phyloP scores from a whole-genome alignment of 805 yeast species.

The Sugiyamaella valdiviana region DNA sequence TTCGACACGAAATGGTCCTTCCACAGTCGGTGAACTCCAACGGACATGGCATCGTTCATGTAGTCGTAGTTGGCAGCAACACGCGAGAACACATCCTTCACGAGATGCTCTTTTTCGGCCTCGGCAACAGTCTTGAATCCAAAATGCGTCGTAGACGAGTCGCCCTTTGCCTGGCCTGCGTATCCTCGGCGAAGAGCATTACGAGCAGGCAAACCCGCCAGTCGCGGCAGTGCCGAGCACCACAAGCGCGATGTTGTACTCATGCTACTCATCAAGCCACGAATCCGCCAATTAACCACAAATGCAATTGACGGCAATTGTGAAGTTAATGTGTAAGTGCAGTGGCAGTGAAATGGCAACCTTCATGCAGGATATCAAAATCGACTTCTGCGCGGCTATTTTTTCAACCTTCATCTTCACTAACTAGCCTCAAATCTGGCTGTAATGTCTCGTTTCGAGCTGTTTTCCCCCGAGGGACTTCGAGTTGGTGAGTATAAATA shows the following conservation, averaged over 20 bases:
- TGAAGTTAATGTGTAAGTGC: too few relatives aligned
- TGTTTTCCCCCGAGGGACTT: constrained; percentile 93
- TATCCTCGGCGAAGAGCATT: background rate
- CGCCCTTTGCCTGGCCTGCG: background rate
- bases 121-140: constrained; percentile 80
- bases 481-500: constrained; percentile 39
- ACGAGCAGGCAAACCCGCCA: too few relatives aligned
- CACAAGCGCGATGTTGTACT: too few relatives aligned
- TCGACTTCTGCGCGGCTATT: too few relatives aligned
- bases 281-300: too few relatives aligned
- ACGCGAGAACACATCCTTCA: constrained; percentile 82
- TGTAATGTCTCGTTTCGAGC: constrained; percentile 40
- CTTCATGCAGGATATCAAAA: too few relatives aligned
- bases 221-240: background rate
- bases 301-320: too few relatives aligned
- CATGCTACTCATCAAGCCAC: too few relatives aligned
- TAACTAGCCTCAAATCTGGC: background rate
- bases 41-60: constrained; percentile 97
- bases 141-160: constrained; percentile 69
- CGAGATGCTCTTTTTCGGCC: constrained; percentile 64
- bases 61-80: constrained; percentile 92
- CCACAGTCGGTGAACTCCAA: constrained; percentile 95
- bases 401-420: background rate
- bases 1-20: constrained; percentile 82
- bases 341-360: too few relatives aligned